These are phyloP conservation scores for Oropetium thomaeum DNA, from an alignment of 176 grass and related monocot genomes.

Conservation along the genomic window DNA sequence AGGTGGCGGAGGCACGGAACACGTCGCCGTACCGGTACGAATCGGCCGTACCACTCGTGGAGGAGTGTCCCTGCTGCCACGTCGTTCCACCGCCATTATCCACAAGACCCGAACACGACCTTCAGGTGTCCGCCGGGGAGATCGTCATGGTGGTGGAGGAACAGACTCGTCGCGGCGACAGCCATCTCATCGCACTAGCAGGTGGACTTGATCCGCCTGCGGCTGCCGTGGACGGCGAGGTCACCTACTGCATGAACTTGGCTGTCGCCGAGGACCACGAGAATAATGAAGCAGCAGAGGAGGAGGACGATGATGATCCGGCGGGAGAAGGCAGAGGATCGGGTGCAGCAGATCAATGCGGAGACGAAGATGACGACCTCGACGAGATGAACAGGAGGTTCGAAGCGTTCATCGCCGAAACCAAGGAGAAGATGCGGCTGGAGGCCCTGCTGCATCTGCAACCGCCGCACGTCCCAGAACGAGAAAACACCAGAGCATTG, in stretches of 20 bases:
- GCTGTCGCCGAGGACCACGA: background rate
- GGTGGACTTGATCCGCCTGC: background rate
- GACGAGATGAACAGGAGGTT: slow-evolving; percentile 19
- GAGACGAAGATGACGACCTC: background rate
- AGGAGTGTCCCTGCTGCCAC: no score
- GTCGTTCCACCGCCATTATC: no score
- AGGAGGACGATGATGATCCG: background rate
- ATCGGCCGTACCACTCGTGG: no score
- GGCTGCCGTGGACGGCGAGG: background rate
- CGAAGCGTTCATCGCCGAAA: slow-evolving; percentile 67
- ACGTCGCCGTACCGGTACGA: no score
- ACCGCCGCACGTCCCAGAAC: background rate
- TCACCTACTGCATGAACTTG: background rate
- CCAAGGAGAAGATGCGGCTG: slow-evolving; percentile 29
- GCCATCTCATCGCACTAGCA: background rate
- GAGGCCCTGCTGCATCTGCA: slow-evolving; percentile 36
- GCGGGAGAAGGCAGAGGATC: background rate
- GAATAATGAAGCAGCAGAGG: background rate
- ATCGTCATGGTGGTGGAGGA: background rate
- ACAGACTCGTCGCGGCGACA: background rate
- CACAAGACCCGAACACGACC: background rate
- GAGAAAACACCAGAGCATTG: background rate
- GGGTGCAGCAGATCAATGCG: background rate
- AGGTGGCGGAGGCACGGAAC: no score
- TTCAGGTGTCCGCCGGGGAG: no score